Evolutionary conservation across 2,329 filamentous ascomycete species (phyloP).

Genomic region (Plectosphaerella sp.): DNA sequence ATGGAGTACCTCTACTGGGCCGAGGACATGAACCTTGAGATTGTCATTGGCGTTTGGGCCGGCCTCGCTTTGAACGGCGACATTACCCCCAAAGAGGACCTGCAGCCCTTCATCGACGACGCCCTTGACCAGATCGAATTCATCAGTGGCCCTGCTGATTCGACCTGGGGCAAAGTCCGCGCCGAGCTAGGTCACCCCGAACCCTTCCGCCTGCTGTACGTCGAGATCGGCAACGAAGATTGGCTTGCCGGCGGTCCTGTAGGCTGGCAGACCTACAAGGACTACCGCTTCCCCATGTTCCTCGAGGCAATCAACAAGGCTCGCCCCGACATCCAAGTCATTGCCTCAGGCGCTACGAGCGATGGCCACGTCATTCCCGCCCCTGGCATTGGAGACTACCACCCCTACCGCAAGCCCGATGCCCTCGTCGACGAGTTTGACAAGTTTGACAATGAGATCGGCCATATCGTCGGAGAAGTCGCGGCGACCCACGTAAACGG

Average conservation of each 20-base stretch:
- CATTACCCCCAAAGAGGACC: constrained; percentile 43
- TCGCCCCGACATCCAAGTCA: constrained; percentile 54
- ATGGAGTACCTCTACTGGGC: constrained; percentile 60
- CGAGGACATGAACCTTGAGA: constrained; percentile 54
- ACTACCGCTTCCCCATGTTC: constrained; percentile 56
- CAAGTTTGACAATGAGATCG: constrained; percentile 45
- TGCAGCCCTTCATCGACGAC: constrained; percentile 53
- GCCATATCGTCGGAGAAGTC: constrained; percentile 43
- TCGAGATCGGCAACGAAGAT: constrained; percentile 68
- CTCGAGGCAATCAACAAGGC: constrained; percentile 51
- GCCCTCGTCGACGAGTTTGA: constrained; percentile 43
- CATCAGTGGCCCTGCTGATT: constrained; percentile 46
- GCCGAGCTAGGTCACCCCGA: constrained; percentile 56
- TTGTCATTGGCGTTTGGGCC: constrained; percentile 54
- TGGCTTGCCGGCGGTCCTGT: constrained; percentile 47
- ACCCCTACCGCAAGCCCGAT: constrained; percentile 47
- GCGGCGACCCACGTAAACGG: constrained; percentile 48
- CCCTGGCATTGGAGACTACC: constrained; percentile 42
- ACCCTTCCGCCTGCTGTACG: constrained; percentile 55
- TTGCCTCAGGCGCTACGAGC: constrained; percentile 41
- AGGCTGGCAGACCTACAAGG: constrained; percentile 43
- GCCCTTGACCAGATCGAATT: constrained; percentile 62
- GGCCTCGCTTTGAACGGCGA: constrained; percentile 52
- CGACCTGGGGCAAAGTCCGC: constrained; percentile 53
- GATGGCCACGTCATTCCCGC: constrained; percentile 38